Evolutionary conservation across 306 rosid genomes (phyloP).

Genomic region (Gynostemma pentaphyllum): DNA sequence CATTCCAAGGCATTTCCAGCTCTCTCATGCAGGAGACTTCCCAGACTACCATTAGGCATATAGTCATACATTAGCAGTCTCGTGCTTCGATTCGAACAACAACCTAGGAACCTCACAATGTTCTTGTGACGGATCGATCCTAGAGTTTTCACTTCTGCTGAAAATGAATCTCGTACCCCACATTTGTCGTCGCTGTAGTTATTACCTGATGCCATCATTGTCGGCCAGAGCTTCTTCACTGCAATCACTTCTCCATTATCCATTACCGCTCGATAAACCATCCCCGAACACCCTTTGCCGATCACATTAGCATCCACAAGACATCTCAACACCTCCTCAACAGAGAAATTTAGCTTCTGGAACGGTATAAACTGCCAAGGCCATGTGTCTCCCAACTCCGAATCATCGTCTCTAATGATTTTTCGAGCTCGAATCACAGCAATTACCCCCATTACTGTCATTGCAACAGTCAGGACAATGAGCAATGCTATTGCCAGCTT

Average conservation of each 20-base stretch:
- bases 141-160: constrained; percentile 67
- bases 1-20: constrained; percentile 70
- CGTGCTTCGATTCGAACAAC: constrained; percentile 68
- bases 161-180: constrained; percentile 70
- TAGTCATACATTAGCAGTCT: constrained; percentile 81
- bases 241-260: constrained; percentile 68
- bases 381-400: constrained; percentile 75
- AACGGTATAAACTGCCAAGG: constrained; percentile 90
- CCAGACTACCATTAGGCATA: constrained; percentile 88
- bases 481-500: constrained; percentile 67
- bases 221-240: constrained; percentile 91
- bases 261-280: constrained; percentile 78
- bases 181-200: constrained; percentile 42
- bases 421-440: constrained; percentile 69
- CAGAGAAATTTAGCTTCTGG: constrained; percentile 80
- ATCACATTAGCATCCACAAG: constrained; percentile 67
- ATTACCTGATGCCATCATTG: constrained; percentile 27
- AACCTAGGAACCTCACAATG: constrained; percentile 79
- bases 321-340: constrained; percentile 57
- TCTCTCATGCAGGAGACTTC: constrained; percentile 75
- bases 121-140: constrained; percentile 92
- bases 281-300: constrained; percentile 89
- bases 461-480: constrained; percentile 47
- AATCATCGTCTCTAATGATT: constrained; percentile 44
- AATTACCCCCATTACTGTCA: constrained; percentile 60